A percentile compares a stretch with the other conserved stretches of the same genome.
These are phyloP conservation scores for Fusarium subglutinans DNA, from an alignment of 2,329 filamentous ascomycete species.

Conservation along the genomic window DNA sequence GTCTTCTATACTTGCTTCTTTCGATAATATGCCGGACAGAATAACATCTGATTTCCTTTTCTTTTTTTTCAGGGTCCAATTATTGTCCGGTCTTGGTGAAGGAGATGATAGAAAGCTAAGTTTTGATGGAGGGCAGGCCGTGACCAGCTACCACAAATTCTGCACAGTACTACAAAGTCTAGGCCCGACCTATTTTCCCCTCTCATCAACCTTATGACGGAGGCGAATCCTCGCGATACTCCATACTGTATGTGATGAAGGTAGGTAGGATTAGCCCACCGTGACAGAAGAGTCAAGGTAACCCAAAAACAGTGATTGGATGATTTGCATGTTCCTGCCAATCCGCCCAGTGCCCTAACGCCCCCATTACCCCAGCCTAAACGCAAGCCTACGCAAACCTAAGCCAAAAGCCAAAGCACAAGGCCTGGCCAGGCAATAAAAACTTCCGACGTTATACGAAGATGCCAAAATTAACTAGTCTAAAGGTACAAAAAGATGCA, in stretches of 20 bases:
- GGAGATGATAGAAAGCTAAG: background rate
- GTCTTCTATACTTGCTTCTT: constrained; percentile 14
- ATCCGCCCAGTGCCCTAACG: constrained; percentile 10
- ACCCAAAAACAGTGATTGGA: constrained; percentile 31
- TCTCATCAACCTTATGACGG: constrained; percentile 1
- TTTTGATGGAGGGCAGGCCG: background rate
- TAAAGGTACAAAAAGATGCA: no score
- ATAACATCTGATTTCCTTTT: background rate
- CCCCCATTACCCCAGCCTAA: constrained; percentile 9
- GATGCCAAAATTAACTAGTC: background rate
- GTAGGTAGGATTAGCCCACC: constrained; percentile 26
- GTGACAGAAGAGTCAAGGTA: constrained; percentile 28
- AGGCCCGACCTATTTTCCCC: background rate
- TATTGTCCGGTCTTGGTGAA: background rate
- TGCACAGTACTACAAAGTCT: background rate
- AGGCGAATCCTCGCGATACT: constrained; percentile 2
- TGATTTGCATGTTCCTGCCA: constrained; percentile 14
- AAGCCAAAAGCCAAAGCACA: background rate
- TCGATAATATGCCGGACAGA: background rate
- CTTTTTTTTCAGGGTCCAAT: constrained; percentile 16
- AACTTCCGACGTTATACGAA: background rate
- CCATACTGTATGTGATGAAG: background rate
- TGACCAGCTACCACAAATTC: background rate
- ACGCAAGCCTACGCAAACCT: background rate
- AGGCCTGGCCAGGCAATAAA: background rate